Conservation (phyloP, 192 early-diverging fungal genomes). For the Oehlia diaphana region DNA sequence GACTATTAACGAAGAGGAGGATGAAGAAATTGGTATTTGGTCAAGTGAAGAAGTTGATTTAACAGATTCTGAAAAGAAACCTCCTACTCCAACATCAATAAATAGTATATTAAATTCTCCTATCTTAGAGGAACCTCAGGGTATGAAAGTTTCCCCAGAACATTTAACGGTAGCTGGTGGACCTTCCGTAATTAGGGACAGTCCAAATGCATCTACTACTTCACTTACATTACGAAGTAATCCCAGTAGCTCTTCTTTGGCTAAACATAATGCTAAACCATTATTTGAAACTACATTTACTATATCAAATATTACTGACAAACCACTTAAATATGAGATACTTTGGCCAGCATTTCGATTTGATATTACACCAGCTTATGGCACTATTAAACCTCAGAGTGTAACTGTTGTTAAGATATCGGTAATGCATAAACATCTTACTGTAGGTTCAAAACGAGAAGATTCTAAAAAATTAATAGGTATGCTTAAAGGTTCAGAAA, state of each 20-base stretch:
- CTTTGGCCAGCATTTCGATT: constrained; percentile 31
- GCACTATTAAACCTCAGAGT: constrained; percentile 17
- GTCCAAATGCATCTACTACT: constrained; percentile 12
- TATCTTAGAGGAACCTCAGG: constrained; percentile 22
- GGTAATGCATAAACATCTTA: constrained; percentile 28
- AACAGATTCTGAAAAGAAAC: constrained; percentile 22
- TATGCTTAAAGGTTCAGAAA: constrained; percentile 20
- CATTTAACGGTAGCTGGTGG: constrained; percentile 21
- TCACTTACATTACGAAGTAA: constrained; percentile 23
- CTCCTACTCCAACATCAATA: background rate
- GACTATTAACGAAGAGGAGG: constrained; percentile 29
- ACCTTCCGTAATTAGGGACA: background rate
- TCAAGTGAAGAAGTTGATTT: constrained; percentile 33
- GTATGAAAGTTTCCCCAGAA: constrained; percentile 30
- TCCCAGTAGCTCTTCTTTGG: constrained; percentile 23
- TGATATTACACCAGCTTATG: constrained; percentile 27
- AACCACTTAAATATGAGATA: constrained; percentile 24
- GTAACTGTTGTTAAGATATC: constrained; percentile 22
- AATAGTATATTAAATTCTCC: background rate
- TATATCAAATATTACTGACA: constrained; percentile 24
- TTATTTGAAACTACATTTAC: constrained; percentile 31
- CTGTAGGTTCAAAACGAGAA: constrained; percentile 17
- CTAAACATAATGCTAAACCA: constrained; percentile 30
- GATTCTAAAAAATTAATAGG: constrained; percentile 29
- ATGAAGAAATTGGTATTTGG: constrained; percentile 32